Conservation (phyloP, 176 grass and related monocot genomes). For the Hordeum marinum region DNA sequence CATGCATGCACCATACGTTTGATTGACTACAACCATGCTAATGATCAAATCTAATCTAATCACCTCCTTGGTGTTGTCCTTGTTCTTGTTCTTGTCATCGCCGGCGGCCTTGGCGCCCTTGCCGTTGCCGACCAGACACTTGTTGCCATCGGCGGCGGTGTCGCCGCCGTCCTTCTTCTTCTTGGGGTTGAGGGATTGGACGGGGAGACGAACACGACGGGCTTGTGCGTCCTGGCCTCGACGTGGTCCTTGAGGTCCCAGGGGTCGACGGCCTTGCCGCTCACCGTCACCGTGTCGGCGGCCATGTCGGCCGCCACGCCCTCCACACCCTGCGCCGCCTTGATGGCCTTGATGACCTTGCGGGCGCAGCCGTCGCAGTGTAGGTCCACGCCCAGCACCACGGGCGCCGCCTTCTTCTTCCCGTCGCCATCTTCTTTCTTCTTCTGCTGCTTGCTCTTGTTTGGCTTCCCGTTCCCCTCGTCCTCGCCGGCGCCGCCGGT, state of each 20-base stretch:
- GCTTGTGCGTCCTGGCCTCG: conserved; percentile 28
- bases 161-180: conserved; percentile 32
- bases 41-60: not conserved
- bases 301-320: conserved; percentile 34
- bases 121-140: too few species aligned
- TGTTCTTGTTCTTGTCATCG: too few species aligned
- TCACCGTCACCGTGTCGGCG: conserved; percentile 46
- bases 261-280: conserved; percentile 44
- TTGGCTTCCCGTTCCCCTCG: not conserved
- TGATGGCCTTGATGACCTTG: conserved; percentile 49
- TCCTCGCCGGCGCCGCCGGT: too few species aligned
- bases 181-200: conserved; percentile 47
- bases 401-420: not conserved
- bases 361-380: conserved; percentile 68
- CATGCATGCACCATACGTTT: too few species aligned
- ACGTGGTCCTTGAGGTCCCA: conserved; percentile 49
- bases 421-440: conserved; percentile 5
- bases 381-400: conserved; percentile 54
- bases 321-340: conserved; percentile 35
- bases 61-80: conserved; percentile 39
- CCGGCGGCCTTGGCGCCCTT: too few species aligned
- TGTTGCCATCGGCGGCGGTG: not conserved
- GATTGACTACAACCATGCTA: not conserved
- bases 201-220: conserved; percentile 42
- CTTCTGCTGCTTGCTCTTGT: not conserved